Evolutionary conservation across 208 protist species (phyloP).

Genomic region (Porcisia deanei): DNA sequence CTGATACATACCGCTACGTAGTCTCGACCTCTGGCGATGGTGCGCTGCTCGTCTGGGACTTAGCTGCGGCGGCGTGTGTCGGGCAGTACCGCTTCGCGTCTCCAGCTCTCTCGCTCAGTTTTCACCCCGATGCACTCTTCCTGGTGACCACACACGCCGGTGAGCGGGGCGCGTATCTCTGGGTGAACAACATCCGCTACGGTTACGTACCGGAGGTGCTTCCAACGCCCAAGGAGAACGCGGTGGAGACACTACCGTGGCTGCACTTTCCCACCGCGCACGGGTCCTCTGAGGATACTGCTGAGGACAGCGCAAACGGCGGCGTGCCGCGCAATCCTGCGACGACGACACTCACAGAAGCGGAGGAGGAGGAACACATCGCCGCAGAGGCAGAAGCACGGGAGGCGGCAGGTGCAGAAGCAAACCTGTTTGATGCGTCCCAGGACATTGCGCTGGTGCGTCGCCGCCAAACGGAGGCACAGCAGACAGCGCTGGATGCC

Average conservation of each 20-base stretch:
- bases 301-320: slow-evolving; percentile 17
- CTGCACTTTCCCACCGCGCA: slow-evolving; percentile 83
- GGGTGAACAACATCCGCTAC: slow-evolving; percentile 91
- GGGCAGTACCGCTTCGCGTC: slow-evolving; percentile 79
- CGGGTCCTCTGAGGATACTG: slow-evolving; percentile 50
- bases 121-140: slow-evolving; percentile 88
- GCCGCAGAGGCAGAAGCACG: slow-evolving; percentile 28
- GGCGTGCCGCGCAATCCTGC: slow-evolving; percentile 2
- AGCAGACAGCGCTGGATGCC: slow-evolving; percentile 49
- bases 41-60: slow-evolving; percentile 83
- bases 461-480: slow-evolving; percentile 33
- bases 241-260: slow-evolving; percentile 53
- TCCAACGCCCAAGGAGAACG: slow-evolving; percentile 34
- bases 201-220: slow-evolving; percentile 87
- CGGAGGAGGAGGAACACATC: slow-evolving; percentile 26
- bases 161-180: slow-evolving; percentile 82
- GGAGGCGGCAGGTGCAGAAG: slow-evolving; percentile 36
- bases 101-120: slow-evolving; percentile 77
- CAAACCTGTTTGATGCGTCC: slow-evolving; percentile 65
- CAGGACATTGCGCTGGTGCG: slow-evolving; percentile 64
- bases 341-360: slow-evolving; percentile 13
- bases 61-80: slow-evolving; percentile 81
- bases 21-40: slow-evolving; percentile 73
- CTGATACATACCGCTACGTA: slow-evolving; percentile 75
- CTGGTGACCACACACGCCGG: slow-evolving; percentile 83